These are phyloP conservation scores for Orbilia quercus DNA, from an alignment of 2,329 filamentous ascomycete species.

Conservation along the genomic window DNA sequence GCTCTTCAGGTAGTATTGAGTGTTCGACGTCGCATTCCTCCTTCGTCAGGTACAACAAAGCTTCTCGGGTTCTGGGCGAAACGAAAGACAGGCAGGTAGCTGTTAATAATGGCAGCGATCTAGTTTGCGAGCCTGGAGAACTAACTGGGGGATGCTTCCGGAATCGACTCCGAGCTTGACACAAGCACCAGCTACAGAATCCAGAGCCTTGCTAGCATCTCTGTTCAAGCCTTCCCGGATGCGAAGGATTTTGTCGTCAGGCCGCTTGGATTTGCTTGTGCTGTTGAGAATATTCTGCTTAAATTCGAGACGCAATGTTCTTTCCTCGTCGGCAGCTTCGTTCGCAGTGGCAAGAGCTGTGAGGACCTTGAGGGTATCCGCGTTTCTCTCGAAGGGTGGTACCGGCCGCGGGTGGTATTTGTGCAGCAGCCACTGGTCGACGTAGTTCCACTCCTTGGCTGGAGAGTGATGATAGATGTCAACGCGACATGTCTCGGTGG, in stretches of 20 bases:
- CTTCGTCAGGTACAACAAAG: slow-evolving; percentile 69
- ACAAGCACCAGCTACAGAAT: slow-evolving; percentile 42
- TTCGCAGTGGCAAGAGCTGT: slow-evolving; percentile 79
- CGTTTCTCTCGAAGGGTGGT: slow-evolving; percentile 85
- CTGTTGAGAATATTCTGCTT: slow-evolving; percentile 72
- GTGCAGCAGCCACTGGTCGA: slow-evolving; percentile 82
- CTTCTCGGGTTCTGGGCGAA: slow-evolving; percentile 26
- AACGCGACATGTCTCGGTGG: background rate
- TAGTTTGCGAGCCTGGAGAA: background rate
- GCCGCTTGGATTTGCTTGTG: slow-evolving; percentile 61
- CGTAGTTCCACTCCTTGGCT: slow-evolving; percentile 89
- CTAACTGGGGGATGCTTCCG: slow-evolving; percentile 34
- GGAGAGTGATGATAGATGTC: slow-evolving; percentile 71
- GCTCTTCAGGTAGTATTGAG: slow-evolving; percentile 69
- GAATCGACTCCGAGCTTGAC: slow-evolving; percentile 44
- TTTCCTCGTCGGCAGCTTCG: slow-evolving; percentile 80
- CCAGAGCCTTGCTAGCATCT: slow-evolving; percentile 42
- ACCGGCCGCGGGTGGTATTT: slow-evolving; percentile 74
- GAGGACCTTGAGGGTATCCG: slow-evolving; percentile 80
- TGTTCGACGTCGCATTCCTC: slow-evolving; percentile 68
- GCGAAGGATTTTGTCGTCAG: slow-evolving; percentile 36
- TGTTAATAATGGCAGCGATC: too few species aligned
- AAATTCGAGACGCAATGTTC: slow-evolving; percentile 69
- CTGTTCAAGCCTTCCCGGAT: slow-evolving; percentile 45
- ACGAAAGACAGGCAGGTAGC: too few species aligned